Evolutionary conservation across 2,329 filamentous ascomycete genomes (phyloP).

Genomic region (Colletotrichum plurivorum): DNA sequence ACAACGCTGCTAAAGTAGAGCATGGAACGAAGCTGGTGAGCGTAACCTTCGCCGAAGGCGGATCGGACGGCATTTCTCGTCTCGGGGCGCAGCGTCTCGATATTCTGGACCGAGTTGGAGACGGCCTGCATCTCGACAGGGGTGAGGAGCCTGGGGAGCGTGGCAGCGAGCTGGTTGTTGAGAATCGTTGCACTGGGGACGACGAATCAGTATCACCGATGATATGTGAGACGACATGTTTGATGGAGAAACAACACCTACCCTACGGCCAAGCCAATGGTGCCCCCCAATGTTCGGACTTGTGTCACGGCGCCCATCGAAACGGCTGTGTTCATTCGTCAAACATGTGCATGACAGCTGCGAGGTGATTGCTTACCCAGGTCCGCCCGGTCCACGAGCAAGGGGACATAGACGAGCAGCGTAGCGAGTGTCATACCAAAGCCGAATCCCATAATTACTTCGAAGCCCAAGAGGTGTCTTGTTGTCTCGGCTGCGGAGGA

Average conservation of each 20-base stretch:
- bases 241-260: constrained; percentile 39
- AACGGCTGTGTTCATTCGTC: constrained; percentile 45
- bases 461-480: constrained; percentile 49
- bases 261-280: constrained; percentile 53
- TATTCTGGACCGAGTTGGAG: constrained; percentile 1
- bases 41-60: constrained; percentile 26
- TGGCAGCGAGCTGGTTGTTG: constrained; percentile 17
- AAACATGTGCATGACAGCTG: constrained; percentile 6
- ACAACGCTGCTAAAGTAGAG: constrained; percentile 17
- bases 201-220: not conserved
- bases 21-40: constrained; percentile 12
- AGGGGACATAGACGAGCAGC: constrained; percentile 48
- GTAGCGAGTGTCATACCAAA: constrained; percentile 52
- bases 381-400: constrained; percentile 49
- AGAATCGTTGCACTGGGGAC: constrained; percentile 8
- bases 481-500: constrained; percentile 42
- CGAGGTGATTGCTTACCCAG: constrained; percentile 44
- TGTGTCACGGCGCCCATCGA: constrained; percentile 54
- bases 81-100: constrained; percentile 8
- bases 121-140: not conserved
- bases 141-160: constrained; percentile 5
- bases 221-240: constrained; percentile 19
- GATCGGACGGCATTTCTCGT: constrained; percentile 6
- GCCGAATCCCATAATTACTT: constrained; percentile 54
- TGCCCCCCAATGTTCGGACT: constrained; percentile 54